These are phyloP conservation scores for Strigomonas culicis DNA, from an alignment of 208 protist species.

Conservation along the genomic window DNA sequence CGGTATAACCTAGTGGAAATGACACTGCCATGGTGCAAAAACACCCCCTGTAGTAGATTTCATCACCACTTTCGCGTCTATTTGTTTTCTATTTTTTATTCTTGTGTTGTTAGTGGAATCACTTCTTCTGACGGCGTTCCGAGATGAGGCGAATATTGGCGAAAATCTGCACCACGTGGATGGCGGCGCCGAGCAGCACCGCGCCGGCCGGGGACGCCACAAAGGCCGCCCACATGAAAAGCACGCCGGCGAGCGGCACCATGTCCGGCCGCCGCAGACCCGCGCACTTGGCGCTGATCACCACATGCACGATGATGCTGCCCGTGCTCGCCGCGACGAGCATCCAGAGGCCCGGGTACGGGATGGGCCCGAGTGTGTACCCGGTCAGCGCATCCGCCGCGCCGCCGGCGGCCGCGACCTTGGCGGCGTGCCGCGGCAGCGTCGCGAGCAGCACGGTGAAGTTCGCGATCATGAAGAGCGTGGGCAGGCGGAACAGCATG, in stretches of 20 bases:
- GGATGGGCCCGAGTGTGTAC: slow-evolving; percentile 63
- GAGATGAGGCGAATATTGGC: slow-evolving; percentile 49
- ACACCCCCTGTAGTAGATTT: too few species aligned
- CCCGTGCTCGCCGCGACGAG: slow-evolving; percentile 66
- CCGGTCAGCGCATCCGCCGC: slow-evolving; percentile 20
- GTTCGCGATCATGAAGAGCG: slow-evolving; percentile 51
- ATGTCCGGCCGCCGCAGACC: slow-evolving; percentile 26
- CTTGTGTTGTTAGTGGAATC: not conserved
- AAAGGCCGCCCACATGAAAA: slow-evolving; percentile 70
- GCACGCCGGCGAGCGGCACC: slow-evolving; percentile 48
- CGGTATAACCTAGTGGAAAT: too few species aligned
- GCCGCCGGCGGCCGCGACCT: slow-evolving; percentile 16
- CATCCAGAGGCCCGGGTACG: slow-evolving; percentile 80
- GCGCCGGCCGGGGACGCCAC: slow-evolving; percentile 39
- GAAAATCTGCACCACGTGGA: slow-evolving; percentile 69
- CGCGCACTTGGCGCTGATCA: slow-evolving; percentile 74
- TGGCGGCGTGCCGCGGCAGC: slow-evolving; percentile 38
- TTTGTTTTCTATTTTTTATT: too few species aligned
- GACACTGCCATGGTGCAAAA: too few species aligned
- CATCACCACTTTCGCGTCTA: too few species aligned
- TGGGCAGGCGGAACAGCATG: slow-evolving; percentile 70
- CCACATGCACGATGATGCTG: slow-evolving; percentile 77
- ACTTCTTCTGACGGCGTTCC: slow-evolving; percentile 5
- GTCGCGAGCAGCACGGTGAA: slow-evolving; percentile 38
- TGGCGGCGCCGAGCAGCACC: slow-evolving; percentile 29